Base-by-base conservation (phyloP, 345 rosid genomes). In the Salix purpurea region DNA sequence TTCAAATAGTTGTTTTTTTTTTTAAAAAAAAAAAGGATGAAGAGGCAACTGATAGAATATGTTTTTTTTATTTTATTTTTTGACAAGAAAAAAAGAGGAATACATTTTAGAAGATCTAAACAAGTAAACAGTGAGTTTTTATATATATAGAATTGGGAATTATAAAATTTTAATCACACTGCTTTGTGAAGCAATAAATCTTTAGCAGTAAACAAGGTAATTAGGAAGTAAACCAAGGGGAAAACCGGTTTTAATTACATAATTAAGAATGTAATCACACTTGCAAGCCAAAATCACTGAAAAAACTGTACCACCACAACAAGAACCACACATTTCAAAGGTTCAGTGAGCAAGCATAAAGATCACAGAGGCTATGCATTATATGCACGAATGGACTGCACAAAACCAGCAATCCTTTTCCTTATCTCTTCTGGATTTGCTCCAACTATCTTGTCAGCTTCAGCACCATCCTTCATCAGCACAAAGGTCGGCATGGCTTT, bases 401-500 rank as follows among this genome's bases (percentile, higher is more conserved):
- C 88, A 21, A 94, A 93, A 68, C 83, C 68, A 36, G 87, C 89
- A 70, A 91, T 81, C 90, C 92, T 85, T 86, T 85, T 91, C 96
- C 87, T 91, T 48, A 93, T 89, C 89, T 93, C 97, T 61, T 87
- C 97, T 8, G 94, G 97, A 74, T 96, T 91, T 4, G 96, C 98
- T 15, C 99, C 99, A 39, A 96, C 96, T 18, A 93, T 66, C 85
- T 88, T 96, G 87, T 93, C 96, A 14, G 81, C 88, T 7, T 46
- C 67, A 73, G 78, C 82, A 73, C 96, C 92, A 72, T 84, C 90
- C 80, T 77, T 93, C 90, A 91, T 83, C 85, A 92, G 80, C 81
- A 89, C 24, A 84, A 93, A 93, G 16, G 99, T 92, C 1, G 99
- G 96, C 99, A 96, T 96, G n/a, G 99, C 98, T 82, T 90, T 93